These are phyloP conservation scores for Lathyrus aphaca DNA, from an alignment of 306 rosid species.

Conservation along the genomic window DNA sequence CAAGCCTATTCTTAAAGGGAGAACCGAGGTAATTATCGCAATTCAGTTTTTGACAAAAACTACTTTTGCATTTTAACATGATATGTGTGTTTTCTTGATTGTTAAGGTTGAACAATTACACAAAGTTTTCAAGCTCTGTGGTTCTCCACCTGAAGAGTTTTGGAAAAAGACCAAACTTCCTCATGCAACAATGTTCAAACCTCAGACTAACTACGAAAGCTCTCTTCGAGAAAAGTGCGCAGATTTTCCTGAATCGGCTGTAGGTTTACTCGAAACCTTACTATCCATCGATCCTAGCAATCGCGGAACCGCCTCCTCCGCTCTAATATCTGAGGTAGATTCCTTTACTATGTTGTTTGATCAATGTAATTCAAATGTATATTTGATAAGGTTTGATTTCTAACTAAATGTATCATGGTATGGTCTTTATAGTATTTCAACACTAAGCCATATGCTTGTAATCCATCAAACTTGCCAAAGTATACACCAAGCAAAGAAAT, in stretches of 20 bases:
- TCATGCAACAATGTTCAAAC: slow-evolving; percentile 88
- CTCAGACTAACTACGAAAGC: slow-evolving; percentile 72
- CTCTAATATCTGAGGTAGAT: slow-evolving; percentile 81
- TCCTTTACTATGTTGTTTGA: slow-evolving; percentile 10
- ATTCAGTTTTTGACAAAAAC: no score
- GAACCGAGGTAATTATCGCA: slow-evolving; percentile 77
- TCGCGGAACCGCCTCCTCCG: slow-evolving; percentile 93
- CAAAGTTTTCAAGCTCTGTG: slow-evolving; percentile 91
- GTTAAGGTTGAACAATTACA: slow-evolving; percentile 92
- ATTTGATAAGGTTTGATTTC: slow-evolving; percentile 13
- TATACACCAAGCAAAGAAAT: slow-evolving; percentile 95
- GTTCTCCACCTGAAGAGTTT: slow-evolving; percentile 88
- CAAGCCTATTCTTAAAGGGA: slow-evolving; percentile 90
- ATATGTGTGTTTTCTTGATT: slow-evolving; percentile 18
- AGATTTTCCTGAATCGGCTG: slow-evolving; percentile 61
- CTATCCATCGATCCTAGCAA: slow-evolving; percentile 68
- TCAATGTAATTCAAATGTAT: neutral
- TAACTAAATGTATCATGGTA: slow-evolving; percentile 26
- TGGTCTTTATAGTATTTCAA: slow-evolving; percentile 69
- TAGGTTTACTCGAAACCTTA: slow-evolving; percentile 68
- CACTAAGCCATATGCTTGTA: slow-evolving; percentile 79
- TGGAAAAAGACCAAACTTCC: slow-evolving; percentile 87
- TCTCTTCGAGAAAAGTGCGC: slow-evolving; percentile 67
- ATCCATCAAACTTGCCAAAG: slow-evolving; percentile 78
- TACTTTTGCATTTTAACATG: slow-evolving; percentile 1